Evolutionary conservation across 768 basidiomycete genomes (phyloP).

Genomic region (Phylloporus sp.): DNA sequence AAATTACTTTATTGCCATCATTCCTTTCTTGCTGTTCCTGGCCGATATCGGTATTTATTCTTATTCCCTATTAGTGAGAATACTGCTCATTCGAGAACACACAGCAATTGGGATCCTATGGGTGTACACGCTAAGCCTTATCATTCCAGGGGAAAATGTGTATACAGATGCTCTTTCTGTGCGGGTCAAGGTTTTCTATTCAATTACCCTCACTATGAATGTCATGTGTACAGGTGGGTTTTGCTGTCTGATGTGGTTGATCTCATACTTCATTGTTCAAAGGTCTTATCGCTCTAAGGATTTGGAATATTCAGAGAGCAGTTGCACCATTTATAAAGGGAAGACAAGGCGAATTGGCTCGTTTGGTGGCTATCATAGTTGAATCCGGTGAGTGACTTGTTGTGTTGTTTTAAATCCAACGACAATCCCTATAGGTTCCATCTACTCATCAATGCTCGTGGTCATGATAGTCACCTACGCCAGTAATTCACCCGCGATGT

Average conservation of each 20-base stretch:
- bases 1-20: neutral
- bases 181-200: neutral
- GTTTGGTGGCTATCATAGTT: neutral
- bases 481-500: neutral
- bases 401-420: neutral
- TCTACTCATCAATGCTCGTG: slow-evolving; percentile 8
- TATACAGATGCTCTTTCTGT: neutral
- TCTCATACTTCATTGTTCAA: neutral
- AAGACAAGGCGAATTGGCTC: neutral
- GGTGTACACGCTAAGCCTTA: slow-evolving; percentile 1
- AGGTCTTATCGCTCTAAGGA: neutral
- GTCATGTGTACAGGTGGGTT: slow-evolving; percentile 1
- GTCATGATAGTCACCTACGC: slow-evolving; percentile 14
- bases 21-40: neutral
- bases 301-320: slow-evolving; percentile 1
- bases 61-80: neutral
- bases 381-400: neutral
- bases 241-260: neutral
- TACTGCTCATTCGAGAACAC: neutral
- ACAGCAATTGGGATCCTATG: slow-evolving; percentile 2
- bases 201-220: slow-evolving; percentile 1
- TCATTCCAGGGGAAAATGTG: neutral
- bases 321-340: neutral
- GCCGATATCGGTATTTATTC: neutral
- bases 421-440: neutral